phyloP scores from a whole-genome alignment of 208 protist species.

The Angomonas ambiguus region DNA sequence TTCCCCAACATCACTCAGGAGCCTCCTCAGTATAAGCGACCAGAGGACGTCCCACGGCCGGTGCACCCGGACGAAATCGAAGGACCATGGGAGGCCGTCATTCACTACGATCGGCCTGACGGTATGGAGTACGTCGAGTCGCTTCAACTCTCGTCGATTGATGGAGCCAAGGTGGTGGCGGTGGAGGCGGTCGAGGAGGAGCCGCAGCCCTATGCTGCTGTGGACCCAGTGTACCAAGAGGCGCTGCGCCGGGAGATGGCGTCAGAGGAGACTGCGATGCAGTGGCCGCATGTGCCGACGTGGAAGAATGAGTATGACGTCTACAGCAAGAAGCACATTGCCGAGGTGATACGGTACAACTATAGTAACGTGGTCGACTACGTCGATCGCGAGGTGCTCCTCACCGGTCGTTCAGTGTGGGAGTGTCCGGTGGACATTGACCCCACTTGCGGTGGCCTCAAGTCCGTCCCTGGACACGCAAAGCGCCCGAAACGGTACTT shows the following conservation, averaged over 20 bases:
- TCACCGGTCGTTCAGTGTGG: slow-evolving; percentile 87
- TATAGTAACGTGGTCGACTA: slow-evolving; percentile 92
- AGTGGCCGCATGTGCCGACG: slow-evolving; percentile 82
- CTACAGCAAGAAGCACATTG: slow-evolving; percentile 63
- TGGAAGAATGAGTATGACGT: slow-evolving; percentile 87
- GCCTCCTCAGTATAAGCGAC: slow-evolving; percentile 31
- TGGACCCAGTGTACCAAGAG: slow-evolving; percentile 74
- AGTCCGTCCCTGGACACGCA: slow-evolving; percentile 77
- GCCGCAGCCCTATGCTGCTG: slow-evolving; percentile 50
- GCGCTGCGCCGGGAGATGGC: slow-evolving; percentile 65
- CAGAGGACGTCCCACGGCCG: slow-evolving; percentile 62
- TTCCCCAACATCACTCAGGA: slow-evolving; percentile 75
- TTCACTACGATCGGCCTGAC: slow-evolving; percentile 78
- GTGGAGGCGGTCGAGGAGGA: slow-evolving; percentile 30
- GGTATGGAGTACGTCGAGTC: slow-evolving; percentile 62
- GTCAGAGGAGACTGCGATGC: slow-evolving; percentile 72
- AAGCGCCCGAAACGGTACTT: slow-evolving; percentile 74
- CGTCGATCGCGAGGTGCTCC: slow-evolving; percentile 86
- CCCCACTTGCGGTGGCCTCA: slow-evolving; percentile 70
- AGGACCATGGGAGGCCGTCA: slow-evolving; percentile 75
- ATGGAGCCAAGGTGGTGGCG: slow-evolving; percentile 55
- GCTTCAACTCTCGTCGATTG: slow-evolving; percentile 51
- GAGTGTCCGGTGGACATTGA: slow-evolving; percentile 88
- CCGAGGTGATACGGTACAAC: slow-evolving; percentile 85
- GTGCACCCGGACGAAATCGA: slow-evolving; percentile 88